These are phyloP conservation scores for Salix dunnii DNA, from an alignment of 345 rosid species.

Conservation along the genomic window DNA sequence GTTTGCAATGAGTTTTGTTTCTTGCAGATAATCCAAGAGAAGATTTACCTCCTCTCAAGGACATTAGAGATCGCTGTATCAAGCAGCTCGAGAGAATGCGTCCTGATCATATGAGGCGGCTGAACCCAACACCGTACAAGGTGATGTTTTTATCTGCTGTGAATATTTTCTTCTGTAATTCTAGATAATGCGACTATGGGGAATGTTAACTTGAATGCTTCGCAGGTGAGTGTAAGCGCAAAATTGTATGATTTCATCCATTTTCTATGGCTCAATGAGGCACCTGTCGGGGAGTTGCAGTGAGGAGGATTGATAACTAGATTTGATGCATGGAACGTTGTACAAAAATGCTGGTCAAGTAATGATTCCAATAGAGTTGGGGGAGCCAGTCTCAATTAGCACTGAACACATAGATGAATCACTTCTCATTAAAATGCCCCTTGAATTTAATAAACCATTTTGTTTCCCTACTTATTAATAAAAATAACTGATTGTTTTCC, in stretches of 20 bases:
- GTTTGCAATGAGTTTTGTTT: not conserved
- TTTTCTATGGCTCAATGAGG: slow-evolving; percentile 96
- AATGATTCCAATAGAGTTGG: slow-evolving; percentile 20
- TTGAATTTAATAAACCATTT: not conserved
- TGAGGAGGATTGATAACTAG: slow-evolving; percentile 17
- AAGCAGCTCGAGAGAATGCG: slow-evolving; percentile 86
- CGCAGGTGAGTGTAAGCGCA: slow-evolving; percentile 84
- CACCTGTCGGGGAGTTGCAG: slow-evolving; percentile 93
- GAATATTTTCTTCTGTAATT: not conserved
- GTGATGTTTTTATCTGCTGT: slow-evolving; percentile 27
- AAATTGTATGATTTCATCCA: slow-evolving; percentile 91
- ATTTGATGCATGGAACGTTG: slow-evolving; percentile 3
- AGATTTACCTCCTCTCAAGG: slow-evolving; percentile 62
- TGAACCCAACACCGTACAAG: slow-evolving; percentile 96
- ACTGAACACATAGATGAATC: not conserved
- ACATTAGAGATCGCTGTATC: slow-evolving; percentile 71
- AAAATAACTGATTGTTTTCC: not conserved
- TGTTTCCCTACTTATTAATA: not conserved
- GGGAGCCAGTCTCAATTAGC: slow-evolving; percentile 14
- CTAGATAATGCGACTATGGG: not conserved
- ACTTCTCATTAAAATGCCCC: not conserved
- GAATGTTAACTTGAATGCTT: not conserved
- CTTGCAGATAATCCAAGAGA: slow-evolving; percentile 58
- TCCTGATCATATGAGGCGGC: slow-evolving; percentile 85
- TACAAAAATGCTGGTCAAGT: slow-evolving; percentile 16